Evolutionary conservation across 768 basidiomycete genomes (phyloP), one percentile per base, ranked within the genome.

Genomic region (Mycena amicta): DNA sequence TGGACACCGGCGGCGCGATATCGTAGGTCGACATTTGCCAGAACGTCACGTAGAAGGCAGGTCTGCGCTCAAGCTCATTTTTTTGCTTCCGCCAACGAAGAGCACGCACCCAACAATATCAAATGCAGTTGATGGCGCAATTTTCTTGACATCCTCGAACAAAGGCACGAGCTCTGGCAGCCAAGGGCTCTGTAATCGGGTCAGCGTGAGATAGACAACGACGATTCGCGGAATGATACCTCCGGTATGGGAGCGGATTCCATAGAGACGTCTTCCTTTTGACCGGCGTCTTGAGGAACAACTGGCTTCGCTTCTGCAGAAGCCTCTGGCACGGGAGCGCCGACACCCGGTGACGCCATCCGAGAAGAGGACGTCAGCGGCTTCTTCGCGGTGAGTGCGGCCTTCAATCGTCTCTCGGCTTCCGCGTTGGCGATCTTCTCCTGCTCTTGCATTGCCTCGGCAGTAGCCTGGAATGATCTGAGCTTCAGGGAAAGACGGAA

Each of bases 11-110:
- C 13, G 92, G 89, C 1, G 84, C 75, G 30, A 98, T 80, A 71
- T 99, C 97, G 67, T 94, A 92, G 30, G 90, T 89, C 1, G 93
- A 90, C 52, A 98, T 74, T 71, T 98, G 95, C 97, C 97, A 99
- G 75, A 98, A 99, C 2, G 95, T 94, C 46, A 92, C 74, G 68
- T 95, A 98, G 75, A 99, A 98, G 2, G 87, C 90, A 27, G 94
- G 88, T 3, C 96, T 97, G 63, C n/a, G n/a, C n/a, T n/a, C 57
- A 52, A 53, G 62, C 50, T n/a, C n/a, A n/a, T n/a, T n/a, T n/a
- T n/a, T n/a, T n/a, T n/a, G n/a, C n/a, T n/a, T n/a, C n/a, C n/a
- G n/a, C n/a, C n/a, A n/a, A n/a, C n/a, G n/a, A 49, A 59, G 6
- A 27, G 18, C 18, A 37, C 33, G 33, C 33, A 95, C 89, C 90